A percentile compares a stretch with the other conserved stretches of the same genome.
Conservation (phyloP, 2,329 filamentous ascomycete species). For the Aspergillus sp. region DNA sequence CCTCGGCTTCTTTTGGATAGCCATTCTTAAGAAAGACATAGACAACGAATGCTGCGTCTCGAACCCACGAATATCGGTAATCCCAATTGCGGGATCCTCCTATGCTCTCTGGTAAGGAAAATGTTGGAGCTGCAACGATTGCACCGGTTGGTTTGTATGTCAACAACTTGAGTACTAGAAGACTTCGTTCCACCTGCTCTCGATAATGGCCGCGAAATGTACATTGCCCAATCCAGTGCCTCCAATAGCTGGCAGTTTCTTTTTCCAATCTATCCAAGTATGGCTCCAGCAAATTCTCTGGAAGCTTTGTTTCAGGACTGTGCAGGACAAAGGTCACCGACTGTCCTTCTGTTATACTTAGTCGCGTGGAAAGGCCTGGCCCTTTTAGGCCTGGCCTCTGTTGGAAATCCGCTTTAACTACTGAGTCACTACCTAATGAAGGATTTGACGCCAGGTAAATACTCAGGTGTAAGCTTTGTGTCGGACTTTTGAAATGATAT, state of each 20-base stretch:
- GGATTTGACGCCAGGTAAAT: constrained; percentile 55
- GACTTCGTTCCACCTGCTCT: constrained; percentile 63
- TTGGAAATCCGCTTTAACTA: constrained; percentile 52
- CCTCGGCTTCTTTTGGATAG: constrained; percentile 67
- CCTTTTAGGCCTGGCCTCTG: constrained; percentile 49
- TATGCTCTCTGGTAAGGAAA: constrained; percentile 67
- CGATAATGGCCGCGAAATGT: constrained; percentile 66
- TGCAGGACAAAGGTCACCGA: constrained; percentile 63
- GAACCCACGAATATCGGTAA: constrained; percentile 61
- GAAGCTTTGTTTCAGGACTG: constrained; percentile 55
- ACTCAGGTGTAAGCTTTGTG: constrained; percentile 59
- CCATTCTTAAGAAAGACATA: constrained; percentile 68
- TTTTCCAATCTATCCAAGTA: constrained; percentile 60
- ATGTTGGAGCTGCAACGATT: constrained; percentile 68
- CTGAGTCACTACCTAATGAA: constrained; percentile 31
- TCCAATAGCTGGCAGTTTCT: constrained; percentile 66
- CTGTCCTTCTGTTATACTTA: constrained; percentile 60
- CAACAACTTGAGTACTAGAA: constrained; percentile 68
- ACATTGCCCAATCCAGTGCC: constrained; percentile 63
- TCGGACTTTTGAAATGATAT: constrained; percentile 56
- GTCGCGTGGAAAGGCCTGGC: constrained; percentile 56
- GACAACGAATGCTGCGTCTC: constrained; percentile 69
- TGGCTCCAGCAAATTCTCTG: constrained; percentile 51
- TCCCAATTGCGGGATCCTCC: constrained; percentile 54
- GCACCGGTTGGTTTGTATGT: constrained; percentile 72